Conservation (phyloP, 345 rosid genomes). For the Moringa oleifera region DNA sequence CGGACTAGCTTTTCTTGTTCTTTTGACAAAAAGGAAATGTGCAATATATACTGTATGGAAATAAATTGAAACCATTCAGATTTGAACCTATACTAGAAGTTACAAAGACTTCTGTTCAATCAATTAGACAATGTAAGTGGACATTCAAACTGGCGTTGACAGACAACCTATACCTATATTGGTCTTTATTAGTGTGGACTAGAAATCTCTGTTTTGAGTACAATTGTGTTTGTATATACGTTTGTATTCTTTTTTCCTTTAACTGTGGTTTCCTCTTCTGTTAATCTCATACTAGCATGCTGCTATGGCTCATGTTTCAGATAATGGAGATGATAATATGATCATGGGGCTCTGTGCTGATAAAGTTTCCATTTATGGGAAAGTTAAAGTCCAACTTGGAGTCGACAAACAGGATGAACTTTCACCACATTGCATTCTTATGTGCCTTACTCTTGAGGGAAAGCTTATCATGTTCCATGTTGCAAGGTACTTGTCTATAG, state of each 20-base stretch:
- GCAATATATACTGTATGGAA: no score
- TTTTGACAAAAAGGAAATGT: no score
- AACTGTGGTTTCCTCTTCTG: neutral
- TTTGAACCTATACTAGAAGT: no score
- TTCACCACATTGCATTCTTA: conserved; percentile 59
- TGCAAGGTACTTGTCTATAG: conserved; percentile 55
- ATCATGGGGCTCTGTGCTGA: conserved; percentile 83
- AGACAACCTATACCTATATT: no score
- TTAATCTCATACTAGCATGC: neutral
- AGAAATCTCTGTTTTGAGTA: no score
- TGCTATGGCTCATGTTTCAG: conserved; percentile 29
- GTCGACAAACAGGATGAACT: conserved; percentile 68
- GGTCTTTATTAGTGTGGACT: no score
- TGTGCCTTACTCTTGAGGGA: conserved; percentile 90
- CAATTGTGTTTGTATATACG: no score
- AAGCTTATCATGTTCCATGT: conserved; percentile 73
- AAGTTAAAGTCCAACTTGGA: conserved; percentile 58
- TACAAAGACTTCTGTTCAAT: no score
- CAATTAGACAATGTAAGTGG: no score
- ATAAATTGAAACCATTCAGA: no score
- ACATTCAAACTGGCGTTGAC: no score
- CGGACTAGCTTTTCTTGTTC: neutral
- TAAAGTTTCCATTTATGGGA: conserved; percentile 52
- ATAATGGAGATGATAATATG: conserved; percentile 72
- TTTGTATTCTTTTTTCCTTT: no score